Base-by-base conservation (phyloP, 257 asterid species). In the Plantago elongata region DNA sequence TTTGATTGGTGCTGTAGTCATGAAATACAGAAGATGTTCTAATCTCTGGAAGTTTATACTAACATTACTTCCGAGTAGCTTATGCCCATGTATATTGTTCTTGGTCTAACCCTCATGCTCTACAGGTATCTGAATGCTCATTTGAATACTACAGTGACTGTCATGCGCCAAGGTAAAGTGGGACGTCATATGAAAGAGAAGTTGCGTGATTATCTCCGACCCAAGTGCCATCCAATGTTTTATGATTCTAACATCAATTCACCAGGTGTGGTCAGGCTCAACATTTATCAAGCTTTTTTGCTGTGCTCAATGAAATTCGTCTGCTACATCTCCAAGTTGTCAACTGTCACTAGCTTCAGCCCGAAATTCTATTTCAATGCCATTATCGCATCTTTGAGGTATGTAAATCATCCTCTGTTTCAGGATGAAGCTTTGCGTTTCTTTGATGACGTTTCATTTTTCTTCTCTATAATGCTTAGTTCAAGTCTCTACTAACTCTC, bases 251-350 rank as follows among this genome's bases (percentile, higher is more conserved):
- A 81, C 69, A 81, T 91, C 78, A 91, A 88, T 71, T 81, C 96
- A 11, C 74, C 87, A 1, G 79, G 77, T 45, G 90, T 91, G 38
- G 94, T 91, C 54, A 83, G 96, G 44, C 92, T 91, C 60, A 91
- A 91, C 51, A 88, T 88, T 47, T 88, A 88, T 62, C 98, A 91
- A 76, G 78, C 62, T 5, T 91, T 91, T 70, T 77, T 91, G 43
- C 79, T 91, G 1, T 84, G 94, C 67, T 94, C 93, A 62, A 88
- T 91, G 98, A 91, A 91, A 76, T 86, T 88, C 76, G 61, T 84
- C 44, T 84, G 84, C 57, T 77, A 88, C 52, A 57, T 84, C 61
- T 66, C 77, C 47, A 68, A 61, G 61, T 62, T 88, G 68, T 78
- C 93, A 13, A 52, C 74, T 60, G 40, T 74, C 13, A 78, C 78